These are phyloP conservation scores for Septoria petroselini DNA, from an alignment of 2,329 filamentous ascomycete species.

Conservation along the genomic window DNA sequence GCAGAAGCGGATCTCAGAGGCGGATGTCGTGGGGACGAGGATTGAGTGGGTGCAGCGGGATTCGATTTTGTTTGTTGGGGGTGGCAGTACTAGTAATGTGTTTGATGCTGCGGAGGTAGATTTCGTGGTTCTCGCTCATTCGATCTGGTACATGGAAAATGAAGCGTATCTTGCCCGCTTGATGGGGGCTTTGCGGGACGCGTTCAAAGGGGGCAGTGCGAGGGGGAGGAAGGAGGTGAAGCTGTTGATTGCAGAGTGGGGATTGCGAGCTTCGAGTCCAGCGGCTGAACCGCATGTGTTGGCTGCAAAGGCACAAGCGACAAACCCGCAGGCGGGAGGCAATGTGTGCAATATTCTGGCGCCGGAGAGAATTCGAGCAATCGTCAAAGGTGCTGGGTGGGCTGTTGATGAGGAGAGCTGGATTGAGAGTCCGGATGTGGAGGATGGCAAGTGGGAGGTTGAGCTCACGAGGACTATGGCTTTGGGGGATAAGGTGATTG, in stretches of 20 bases:
- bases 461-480: slow-evolving; percentile 30
- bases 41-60: slow-evolving; percentile 15
- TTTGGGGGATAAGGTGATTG: slow-evolving; percentile 9
- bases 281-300: slow-evolving; percentile 51
- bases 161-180: slow-evolving; percentile 9
- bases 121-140: slow-evolving; percentile 17
- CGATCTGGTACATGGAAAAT: slow-evolving; percentile 14
- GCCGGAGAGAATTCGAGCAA: slow-evolving; percentile 42
- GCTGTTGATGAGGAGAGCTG: slow-evolving; percentile 37
- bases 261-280: background rate
- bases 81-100: no score
- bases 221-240: background rate
- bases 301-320: slow-evolving; percentile 50
- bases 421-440: slow-evolving; percentile 40
- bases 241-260: slow-evolving; percentile 19
- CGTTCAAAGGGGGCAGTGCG: background rate
- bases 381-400: slow-evolving; percentile 43
- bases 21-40: background rate
- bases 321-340: slow-evolving; percentile 39
- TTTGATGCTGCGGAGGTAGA: background rate
- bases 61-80: slow-evolving; percentile 8
- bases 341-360: slow-evolving; percentile 52
- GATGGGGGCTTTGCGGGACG: background rate
- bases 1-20: slow-evolving; percentile 3
- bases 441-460: slow-evolving; percentile 51